Evolutionary conservation across 192 early-diverging fungal genomes (phyloP).

Genomic region (Coemansia sp.): DNA sequence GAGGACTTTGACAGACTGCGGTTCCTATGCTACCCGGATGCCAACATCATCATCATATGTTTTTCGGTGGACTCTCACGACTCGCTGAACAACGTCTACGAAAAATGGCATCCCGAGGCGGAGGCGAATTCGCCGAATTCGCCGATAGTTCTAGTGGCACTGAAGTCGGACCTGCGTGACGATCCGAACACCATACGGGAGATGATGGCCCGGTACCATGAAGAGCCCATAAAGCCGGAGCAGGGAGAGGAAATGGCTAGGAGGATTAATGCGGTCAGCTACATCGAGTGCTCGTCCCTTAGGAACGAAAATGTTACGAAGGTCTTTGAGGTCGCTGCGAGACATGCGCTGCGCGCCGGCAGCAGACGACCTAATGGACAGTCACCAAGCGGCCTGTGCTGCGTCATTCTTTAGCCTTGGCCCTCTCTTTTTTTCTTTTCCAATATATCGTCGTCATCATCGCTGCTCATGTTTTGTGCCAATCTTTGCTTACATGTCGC

Average conservation of each 20-base stretch:
- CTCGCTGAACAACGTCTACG: constrained; percentile 73
- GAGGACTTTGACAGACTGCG: constrained; percentile 95
- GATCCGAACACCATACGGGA: constrained; percentile 24
- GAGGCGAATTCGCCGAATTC: constrained; percentile 14
- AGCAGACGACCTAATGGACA: background rate
- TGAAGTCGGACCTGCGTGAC: constrained; percentile 46
- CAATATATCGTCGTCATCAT: background rate
- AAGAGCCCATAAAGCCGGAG: constrained; percentile 37
- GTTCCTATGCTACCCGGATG: constrained; percentile 89
- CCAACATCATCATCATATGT: constrained; percentile 89
- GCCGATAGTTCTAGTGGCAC: constrained; percentile 25
- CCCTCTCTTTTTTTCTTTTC: background rate
- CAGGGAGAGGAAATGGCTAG: constrained; percentile 67
- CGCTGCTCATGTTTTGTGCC: background rate
- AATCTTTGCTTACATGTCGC: background rate
- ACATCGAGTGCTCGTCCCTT: constrained; percentile 80
- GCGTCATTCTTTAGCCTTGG: constrained; percentile 30
- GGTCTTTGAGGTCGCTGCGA: constrained; percentile 65
- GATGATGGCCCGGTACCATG: constrained; percentile 36
- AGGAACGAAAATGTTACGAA: constrained; percentile 32
- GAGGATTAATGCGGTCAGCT: constrained; percentile 73
- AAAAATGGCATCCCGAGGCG: constrained; percentile 40
- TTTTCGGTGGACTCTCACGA: constrained; percentile 84
- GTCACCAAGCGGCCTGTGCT: constrained; percentile 19
- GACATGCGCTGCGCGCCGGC: constrained; percentile 42